phyloP scores from a whole-genome alignment of 1,139 yeast genomes.

The Eremothecium sinecaudum region DNA sequence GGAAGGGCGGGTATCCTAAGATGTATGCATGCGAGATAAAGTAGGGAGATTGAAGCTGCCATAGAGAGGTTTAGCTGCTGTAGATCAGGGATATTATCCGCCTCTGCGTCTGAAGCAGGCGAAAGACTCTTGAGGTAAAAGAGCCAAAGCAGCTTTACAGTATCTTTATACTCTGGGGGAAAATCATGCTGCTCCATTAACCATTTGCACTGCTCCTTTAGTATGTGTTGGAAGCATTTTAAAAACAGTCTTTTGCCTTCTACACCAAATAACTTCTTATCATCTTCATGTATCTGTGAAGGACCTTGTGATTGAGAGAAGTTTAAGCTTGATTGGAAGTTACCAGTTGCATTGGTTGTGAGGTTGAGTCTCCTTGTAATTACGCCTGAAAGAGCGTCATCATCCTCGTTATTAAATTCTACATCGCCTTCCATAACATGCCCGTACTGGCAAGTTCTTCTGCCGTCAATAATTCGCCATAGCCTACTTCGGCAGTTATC shows the following conservation, averaged over 20 bases:
- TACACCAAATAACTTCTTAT: conserved; percentile 40
- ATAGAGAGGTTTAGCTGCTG: conserved; percentile 16
- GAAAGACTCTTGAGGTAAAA: conserved; percentile 29
- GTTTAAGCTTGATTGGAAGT: conserved; percentile 25
- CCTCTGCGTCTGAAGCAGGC: conserved; percentile 23
- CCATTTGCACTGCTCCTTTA: conserved; percentile 42
- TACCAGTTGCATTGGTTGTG: conserved; percentile 31
- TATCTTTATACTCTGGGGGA: conserved; percentile 33
- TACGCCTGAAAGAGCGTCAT: conserved; percentile 34
- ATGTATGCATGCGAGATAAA: conserved; percentile 24
- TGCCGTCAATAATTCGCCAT: conserved; percentile 67
- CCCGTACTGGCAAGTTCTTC: conserved; percentile 76
- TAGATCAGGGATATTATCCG: conserved; percentile 5
- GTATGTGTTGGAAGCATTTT: conserved; percentile 46
- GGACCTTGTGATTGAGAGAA: conserved; percentile 18
- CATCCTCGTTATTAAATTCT: conserved; percentile 70
- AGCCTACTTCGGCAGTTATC: conserved; percentile 78
- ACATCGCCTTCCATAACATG: conserved; percentile 78
- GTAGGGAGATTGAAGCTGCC: conserved; percentile 19
- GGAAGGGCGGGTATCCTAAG: conserved; percentile 23
- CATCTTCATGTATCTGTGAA: conserved; percentile 15
- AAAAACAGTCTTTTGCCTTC: conserved; percentile 42
- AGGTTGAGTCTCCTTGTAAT: conserved; percentile 50
- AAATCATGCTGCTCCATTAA: conserved; percentile 31
- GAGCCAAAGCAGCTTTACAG: conserved; percentile 47